A percentile compares a stretch with the other conserved stretches of the same genome.
Evolutionary conservation across 2,329 filamentous ascomycete genomes (phyloP).

Genomic region (Mycocentrospora acerina): DNA sequence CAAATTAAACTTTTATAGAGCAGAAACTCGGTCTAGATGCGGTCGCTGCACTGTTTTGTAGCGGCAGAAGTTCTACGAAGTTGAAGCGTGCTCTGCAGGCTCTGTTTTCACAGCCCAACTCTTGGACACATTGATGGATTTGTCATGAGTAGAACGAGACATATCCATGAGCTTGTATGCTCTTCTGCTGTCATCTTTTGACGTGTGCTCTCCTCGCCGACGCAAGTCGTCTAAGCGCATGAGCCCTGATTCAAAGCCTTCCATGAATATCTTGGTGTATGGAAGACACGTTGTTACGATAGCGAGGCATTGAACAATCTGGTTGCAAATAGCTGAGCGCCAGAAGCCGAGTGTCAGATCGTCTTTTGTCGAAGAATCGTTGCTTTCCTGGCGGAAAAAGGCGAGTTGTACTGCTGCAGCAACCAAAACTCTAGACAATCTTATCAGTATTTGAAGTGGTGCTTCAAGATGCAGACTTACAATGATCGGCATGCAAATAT

Average conservation of each 20-base stretch:
- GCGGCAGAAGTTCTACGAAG: neutral
- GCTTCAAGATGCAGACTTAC: slow-evolving; percentile 5
- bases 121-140: slow-evolving; percentile 13
- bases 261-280: slow-evolving; percentile 32
- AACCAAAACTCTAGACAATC: slow-evolving; percentile 12
- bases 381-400: slow-evolving; percentile 16
- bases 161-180: slow-evolving; percentile 19
- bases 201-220: slow-evolving; percentile 12
- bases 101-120: slow-evolving; percentile 15
- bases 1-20: too few species aligned
- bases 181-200: slow-evolving; percentile 11
- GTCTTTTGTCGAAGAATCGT: slow-evolving; percentile 6
- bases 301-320: slow-evolving; percentile 24
- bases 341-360: slow-evolving; percentile 32
- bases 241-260: slow-evolving; percentile 28
- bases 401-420: slow-evolving; percentile 16
- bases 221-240: slow-evolving; percentile 23
- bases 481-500: slow-evolving; percentile 21
- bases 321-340: slow-evolving; percentile 26
- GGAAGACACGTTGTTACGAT: slow-evolving; percentile 31
- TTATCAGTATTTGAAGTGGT: neutral
- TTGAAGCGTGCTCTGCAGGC: slow-evolving; percentile 3
- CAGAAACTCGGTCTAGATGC: neutral
- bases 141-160: slow-evolving; percentile 9
- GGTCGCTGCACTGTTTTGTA: slow-evolving; percentile 1